phyloP scores from a whole-genome alignment of 352 stramenopile genomes.

The Phytophthora lateralis region DNA sequence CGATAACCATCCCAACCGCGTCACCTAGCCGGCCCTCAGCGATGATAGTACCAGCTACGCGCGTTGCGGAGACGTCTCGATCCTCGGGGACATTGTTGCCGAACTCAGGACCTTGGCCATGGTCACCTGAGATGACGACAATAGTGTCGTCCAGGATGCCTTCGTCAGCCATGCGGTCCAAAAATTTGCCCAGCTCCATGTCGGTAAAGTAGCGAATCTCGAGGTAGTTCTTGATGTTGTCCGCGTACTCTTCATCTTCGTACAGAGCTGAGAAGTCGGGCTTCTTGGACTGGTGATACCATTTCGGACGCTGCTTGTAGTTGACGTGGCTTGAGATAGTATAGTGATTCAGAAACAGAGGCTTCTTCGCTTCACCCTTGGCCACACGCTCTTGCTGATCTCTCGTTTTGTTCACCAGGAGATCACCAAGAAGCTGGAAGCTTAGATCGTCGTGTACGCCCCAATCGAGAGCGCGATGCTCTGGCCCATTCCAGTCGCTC shows the following conservation, averaged over 20 bases:
- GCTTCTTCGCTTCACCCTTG: conserved; percentile 26
- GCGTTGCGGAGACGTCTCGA: conserved; percentile 34
- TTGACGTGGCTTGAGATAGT: conserved; percentile 55
- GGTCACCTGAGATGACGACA: conserved; percentile 51
- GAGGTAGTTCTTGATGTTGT: conserved; percentile 46
- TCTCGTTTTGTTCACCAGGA: conserved; percentile 36
- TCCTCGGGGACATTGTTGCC: conserved; percentile 39
- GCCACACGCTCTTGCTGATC: conserved; percentile 2
- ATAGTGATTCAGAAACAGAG: conserved; percentile 55
- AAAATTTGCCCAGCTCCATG: conserved; percentile 50
- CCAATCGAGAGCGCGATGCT: conserved; percentile 25
- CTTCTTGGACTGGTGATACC: conserved; percentile 41
- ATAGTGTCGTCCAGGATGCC: conserved; percentile 61
- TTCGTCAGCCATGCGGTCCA: conserved; percentile 42
- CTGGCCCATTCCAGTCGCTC: conserved; percentile 28
- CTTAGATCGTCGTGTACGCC: conserved; percentile 52
- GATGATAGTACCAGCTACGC: conserved; percentile 46
- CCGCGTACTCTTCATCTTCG: conserved; percentile 16
- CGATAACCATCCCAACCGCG: conserved; percentile 37
- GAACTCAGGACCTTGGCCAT: conserved; percentile 48
- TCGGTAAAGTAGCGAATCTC: conserved; percentile 65
- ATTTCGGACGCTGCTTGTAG: conserved; percentile 33
- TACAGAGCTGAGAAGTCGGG: conserved; percentile 56
- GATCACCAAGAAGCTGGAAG: conserved; percentile 44
- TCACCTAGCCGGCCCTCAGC: conserved; percentile 48